Evolutionary conservation across 352 stramenopile genomes (phyloP).

Genomic region (Globisporangium cylindrosporum): DNA sequence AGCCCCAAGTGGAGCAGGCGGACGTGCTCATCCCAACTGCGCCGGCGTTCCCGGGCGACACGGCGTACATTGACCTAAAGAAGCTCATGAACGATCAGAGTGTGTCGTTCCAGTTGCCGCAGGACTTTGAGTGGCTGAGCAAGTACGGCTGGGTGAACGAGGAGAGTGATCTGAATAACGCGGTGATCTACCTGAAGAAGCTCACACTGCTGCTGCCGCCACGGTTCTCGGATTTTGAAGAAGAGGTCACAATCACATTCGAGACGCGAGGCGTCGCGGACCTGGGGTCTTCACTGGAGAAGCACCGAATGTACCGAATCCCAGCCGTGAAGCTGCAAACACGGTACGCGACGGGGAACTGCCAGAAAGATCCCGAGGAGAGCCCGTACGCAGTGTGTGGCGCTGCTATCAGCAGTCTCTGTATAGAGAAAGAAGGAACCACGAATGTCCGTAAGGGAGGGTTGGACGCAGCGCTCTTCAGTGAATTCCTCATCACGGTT

Average conservation of each 20-base stretch:
- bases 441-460: not conserved
- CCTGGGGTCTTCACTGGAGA: not conserved
- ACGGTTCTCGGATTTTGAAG: conserved; percentile 1
- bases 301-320: not conserved
- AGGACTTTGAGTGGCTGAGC: conserved; percentile 3
- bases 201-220: conserved; percentile 2
- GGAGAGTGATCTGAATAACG: not conserved
- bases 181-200: not conserved
- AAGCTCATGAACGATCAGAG: conserved; percentile 3
- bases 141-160: conserved; percentile 7
- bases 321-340: not conserved
- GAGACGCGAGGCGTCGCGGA: not conserved
- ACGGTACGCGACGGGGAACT: not conserved
- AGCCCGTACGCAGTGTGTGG: not conserved
- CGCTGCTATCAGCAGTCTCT: not conserved
- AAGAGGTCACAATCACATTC: not conserved
- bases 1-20: not conserved
- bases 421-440: conserved; percentile 1
- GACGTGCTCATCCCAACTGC: not conserved
- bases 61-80: not conserved
- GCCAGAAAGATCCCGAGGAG: not conserved
- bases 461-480: not conserved
- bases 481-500: not conserved
- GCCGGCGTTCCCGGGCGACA: not conserved
- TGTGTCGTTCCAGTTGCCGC: not conserved